Base-by-base conservation (phyloP, 495 filamentous ascomycete genomes). In the Hypoxylon trugodes region DNA sequence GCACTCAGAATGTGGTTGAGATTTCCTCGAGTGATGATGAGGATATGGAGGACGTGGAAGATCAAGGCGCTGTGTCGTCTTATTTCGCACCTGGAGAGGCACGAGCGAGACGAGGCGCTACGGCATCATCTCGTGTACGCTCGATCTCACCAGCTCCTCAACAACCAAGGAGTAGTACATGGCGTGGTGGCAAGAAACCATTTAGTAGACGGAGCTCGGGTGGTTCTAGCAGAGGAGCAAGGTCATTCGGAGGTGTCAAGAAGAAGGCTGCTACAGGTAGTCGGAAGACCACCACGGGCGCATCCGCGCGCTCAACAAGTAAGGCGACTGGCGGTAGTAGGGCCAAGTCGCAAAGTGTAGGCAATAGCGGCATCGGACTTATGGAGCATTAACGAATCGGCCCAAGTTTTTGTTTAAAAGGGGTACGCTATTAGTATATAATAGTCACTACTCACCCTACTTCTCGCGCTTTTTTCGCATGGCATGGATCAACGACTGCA, bases 11-110 rank as follows among this genome's bases (percentile, higher is more conserved):
- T 59, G 83, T 92, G 15, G 88, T 92, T 64, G 83, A 89, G 59
- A 78, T 89, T 22, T 80, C 87, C 64, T 88, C 85, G 58, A 82
- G 81, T 26, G 87, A 89, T 41, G 81, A 83, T 35, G 87, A 89
- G 30, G 81, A 83, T 21, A 80, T 81, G 30, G 77, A 77, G 24
- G 72, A 77, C 16, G 79, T 82, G 8, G 80, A 84, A 12, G 71
- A 70, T 7, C 73, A 76, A 6, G 75, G 71, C 9, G 68, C 77
- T 21, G 74, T 72, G 19, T 74, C 73, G 6, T 60, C 75, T 6
- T 88, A 82, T 59, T 87, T 86, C 41, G 62, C 62, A 21, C 58
- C 65, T 6, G 47, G 66, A 4, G 62, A 73, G 1, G 69, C 72
- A 4, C 70, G 66, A 2, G 60, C 71, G 35, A 65, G 66, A 42